Evolutionary conservation across 2,329 filamentous ascomycete species (phyloP).

Genomic region (Alternaria sp.): DNA sequence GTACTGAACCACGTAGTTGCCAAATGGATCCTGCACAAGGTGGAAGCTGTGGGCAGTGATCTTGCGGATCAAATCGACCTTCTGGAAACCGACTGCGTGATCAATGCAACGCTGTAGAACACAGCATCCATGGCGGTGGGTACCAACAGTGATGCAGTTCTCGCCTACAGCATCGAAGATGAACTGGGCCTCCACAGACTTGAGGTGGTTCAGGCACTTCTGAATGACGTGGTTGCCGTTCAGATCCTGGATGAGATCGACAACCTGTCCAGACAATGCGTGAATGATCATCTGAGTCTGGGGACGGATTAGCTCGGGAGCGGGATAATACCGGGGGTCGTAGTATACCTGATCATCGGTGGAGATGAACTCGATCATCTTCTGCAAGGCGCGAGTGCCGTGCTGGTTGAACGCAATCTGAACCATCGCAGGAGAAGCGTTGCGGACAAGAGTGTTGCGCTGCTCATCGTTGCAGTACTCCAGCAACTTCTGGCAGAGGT

Average conservation of each 20-base stretch:
- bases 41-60: slow-evolving; percentile 89
- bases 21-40: slow-evolving; percentile 94
- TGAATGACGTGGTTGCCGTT: slow-evolving; percentile 99
- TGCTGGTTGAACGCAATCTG: slow-evolving; percentile 96
- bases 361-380: slow-evolving; percentile 98
- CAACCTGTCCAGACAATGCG: slow-evolving; percentile 81
- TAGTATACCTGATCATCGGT: slow-evolving; percentile 71
- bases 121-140: slow-evolving; percentile 96
- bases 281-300: slow-evolving; percentile 82
- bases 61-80: slow-evolving; percentile 80
- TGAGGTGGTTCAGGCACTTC: slow-evolving; percentile 96
- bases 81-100: slow-evolving; percentile 89
- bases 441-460: slow-evolving; percentile 89
- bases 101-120: slow-evolving; percentile 98
- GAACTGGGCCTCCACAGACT: slow-evolving; percentile 84
- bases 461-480: slow-evolving; percentile 96
- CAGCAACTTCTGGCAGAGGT: slow-evolving; percentile 96
- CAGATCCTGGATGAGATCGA: slow-evolving; percentile 93
- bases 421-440: slow-evolving; percentile 85
- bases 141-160: slow-evolving; percentile 88
- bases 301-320: slow-evolving; percentile 14
- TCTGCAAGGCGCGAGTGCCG: slow-evolving; percentile 93
- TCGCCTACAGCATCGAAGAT: slow-evolving; percentile 93
- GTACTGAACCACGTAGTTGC: slow-evolving; percentile 99
- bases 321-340: neutral